phyloP scores from a whole-genome alignment of 2,329 filamentous ascomycete genomes.

The Neonectria hederae region DNA sequence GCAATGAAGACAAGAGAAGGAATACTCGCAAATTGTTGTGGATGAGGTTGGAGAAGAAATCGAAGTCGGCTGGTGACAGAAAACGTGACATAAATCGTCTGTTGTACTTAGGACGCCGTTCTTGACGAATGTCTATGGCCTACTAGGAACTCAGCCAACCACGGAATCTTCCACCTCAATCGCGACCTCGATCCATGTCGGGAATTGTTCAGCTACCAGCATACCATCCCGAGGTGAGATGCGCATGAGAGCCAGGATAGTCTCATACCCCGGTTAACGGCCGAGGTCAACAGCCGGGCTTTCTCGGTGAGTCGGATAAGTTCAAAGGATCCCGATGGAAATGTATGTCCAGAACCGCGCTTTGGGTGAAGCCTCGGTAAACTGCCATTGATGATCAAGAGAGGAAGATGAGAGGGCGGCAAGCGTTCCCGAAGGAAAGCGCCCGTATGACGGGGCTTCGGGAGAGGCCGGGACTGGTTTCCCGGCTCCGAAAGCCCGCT shows the following conservation, averaged over 20 bases:
- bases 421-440: conserved; percentile 19
- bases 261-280: not conserved
- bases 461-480: conserved; percentile 26
- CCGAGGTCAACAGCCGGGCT: not conserved
- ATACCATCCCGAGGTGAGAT: not conserved
- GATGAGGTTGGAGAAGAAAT: not conserved
- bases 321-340: conserved; percentile 21
- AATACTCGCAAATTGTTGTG: not conserved
- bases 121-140: not conserved
- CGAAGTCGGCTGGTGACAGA: not conserved
- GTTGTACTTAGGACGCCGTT: not conserved
- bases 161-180: too few species aligned
- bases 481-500: conserved; percentile 22
- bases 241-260: too few species aligned
- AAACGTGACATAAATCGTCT: not conserved
- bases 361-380: conserved; percentile 20
- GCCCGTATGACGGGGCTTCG: conserved; percentile 17
- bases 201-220: not conserved
- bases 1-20: conserved; percentile 2
- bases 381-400: conserved; percentile 6
- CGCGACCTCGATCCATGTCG: not conserved
- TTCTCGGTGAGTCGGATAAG: conserved; percentile 16
- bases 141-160: not conserved
- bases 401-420: conserved; percentile 10
- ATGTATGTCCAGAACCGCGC: conserved; percentile 8